Conservation (phyloP, 176 grass and related monocot genomes). For the Oryza rufipogon region DNA sequence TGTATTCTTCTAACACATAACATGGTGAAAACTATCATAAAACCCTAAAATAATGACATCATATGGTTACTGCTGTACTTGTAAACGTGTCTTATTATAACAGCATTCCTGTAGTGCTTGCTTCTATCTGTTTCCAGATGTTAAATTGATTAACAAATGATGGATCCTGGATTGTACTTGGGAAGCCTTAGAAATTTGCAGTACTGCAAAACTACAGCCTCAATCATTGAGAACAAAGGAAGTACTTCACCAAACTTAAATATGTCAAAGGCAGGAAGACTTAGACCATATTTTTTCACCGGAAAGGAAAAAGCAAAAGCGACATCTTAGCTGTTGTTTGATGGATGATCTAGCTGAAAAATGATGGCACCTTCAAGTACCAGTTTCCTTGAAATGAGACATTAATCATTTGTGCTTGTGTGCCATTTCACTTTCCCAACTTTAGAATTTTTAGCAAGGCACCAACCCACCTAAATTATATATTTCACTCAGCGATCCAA, state of each 20-base stretch:
- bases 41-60: neutral
- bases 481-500: neutral
- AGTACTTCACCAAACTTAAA: constrained; percentile 17
- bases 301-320: constrained; percentile 45
- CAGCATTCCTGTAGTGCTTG: neutral
- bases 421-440: constrained; percentile 29
- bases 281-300: constrained; percentile 22
- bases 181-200: constrained; percentile 6
- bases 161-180: constrained; percentile 23
- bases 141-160: constrained; percentile 16
- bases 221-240: constrained; percentile 39
- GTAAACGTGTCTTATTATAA: neutral
- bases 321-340: constrained; percentile 41
- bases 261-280: constrained; percentile 15
- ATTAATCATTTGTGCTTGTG: constrained; percentile 31
- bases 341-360: constrained; percentile 21
- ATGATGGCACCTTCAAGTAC: constrained; percentile 43
- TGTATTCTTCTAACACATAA: neutral
- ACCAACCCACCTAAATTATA: neutral
- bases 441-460: neutral
- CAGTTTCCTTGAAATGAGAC: constrained; percentile 23
- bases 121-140: neutral
- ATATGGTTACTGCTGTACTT: neutral
- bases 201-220: constrained; percentile 12
- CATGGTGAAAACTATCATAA: neutral